Evolutionary conservation across 2,329 filamentous ascomycete genomes (phyloP).

Genomic region (Lachnellula subtilissima): DNA sequence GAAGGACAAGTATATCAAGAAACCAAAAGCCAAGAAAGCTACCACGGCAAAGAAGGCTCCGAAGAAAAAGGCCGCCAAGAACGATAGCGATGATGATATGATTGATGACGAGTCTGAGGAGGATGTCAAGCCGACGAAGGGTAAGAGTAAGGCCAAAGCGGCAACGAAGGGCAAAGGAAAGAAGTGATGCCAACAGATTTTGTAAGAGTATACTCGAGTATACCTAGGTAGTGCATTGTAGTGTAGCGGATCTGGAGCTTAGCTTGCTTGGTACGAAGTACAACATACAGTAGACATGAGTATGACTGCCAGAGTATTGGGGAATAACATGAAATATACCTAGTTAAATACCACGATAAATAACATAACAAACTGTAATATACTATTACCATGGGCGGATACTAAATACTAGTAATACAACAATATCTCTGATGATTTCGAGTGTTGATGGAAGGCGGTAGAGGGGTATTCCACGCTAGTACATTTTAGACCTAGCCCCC

Average conservation of each 20-base stretch:
- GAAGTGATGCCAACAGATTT: slow-evolving; percentile 12
- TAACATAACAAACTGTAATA: not conserved
- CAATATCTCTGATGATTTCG: too few species aligned
- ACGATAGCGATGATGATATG: slow-evolving; percentile 19
- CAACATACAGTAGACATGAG: not conserved
- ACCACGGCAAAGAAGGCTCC: slow-evolving; percentile 46
- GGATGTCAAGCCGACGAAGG: slow-evolving; percentile 26
- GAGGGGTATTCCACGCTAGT: not conserved
- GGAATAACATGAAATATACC: not conserved
- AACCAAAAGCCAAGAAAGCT: slow-evolving; percentile 69
- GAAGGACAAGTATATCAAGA: slow-evolving; percentile 95
- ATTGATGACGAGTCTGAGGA: slow-evolving; percentile 22
- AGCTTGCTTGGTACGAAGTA: not conserved
- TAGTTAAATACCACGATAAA: not conserved
- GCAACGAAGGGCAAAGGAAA: slow-evolving; percentile 25
- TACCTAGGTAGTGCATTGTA: not conserved
- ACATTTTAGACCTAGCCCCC: not conserved
- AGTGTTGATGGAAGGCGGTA: too few species aligned
- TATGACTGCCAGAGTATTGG: not conserved
- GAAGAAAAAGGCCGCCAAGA: slow-evolving; percentile 32
- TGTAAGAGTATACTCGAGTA: not conserved
- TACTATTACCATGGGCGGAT: too few species aligned
- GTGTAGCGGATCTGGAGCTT: not conserved
- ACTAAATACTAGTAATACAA: too few species aligned
- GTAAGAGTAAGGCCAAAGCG: slow-evolving; percentile 19